Percentiles rank a stretch among this genome's conserved stretches.
phyloP scores from a whole-genome alignment of 2,329 filamentous ascomycete genomes.

The Ceratocystis cubensis region DNA sequence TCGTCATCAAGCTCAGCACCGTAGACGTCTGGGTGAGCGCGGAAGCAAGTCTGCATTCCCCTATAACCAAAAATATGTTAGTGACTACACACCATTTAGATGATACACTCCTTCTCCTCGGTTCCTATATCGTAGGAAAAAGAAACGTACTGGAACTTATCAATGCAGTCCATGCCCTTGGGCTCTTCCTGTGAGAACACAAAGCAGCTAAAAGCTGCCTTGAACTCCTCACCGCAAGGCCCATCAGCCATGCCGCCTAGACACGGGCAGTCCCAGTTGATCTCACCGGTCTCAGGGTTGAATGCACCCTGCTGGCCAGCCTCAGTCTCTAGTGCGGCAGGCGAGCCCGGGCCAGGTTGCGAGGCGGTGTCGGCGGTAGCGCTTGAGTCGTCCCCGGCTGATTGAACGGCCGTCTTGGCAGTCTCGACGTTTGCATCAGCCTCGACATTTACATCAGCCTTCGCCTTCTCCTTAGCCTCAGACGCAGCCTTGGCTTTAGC shows the following conservation, averaged over 20 bases:
- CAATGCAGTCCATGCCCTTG: slow-evolving; percentile 95
- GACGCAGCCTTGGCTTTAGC: slow-evolving; percentile 25
- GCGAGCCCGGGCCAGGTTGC: slow-evolving; percentile 29
- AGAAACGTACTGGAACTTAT: slow-evolving; percentile 77
- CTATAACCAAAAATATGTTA: slow-evolving; percentile 34
- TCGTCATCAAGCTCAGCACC: slow-evolving; percentile 77
- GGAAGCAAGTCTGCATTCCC: slow-evolving; percentile 96
- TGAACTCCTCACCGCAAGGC: slow-evolving; percentile 92
- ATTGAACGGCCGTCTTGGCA: slow-evolving; percentile 24
- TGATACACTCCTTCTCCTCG: too few species aligned
- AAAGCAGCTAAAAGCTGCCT: slow-evolving; percentile 92
- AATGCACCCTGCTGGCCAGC: slow-evolving; percentile 82
- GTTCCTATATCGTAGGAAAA: not conserved
- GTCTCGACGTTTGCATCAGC: not conserved
- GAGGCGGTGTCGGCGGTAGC: slow-evolving; percentile 23
- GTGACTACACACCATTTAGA: not conserved
- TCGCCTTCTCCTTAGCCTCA: slow-evolving; percentile 23
- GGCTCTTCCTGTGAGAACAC: slow-evolving; percentile 90
- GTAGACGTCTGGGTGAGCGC: slow-evolving; percentile 83
- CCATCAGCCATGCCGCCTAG: slow-evolving; percentile 94
- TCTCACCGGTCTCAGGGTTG: slow-evolving; percentile 96
- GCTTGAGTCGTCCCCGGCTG: slow-evolving; percentile 20
- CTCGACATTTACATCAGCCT: slow-evolving; percentile 23
- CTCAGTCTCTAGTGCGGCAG: slow-evolving; percentile 59
- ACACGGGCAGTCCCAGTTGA: slow-evolving; percentile 99